Evolutionary conservation across 371 early-diverging fungal genomes (phyloP), one percentile per base, ranked within the genome.

Genomic region (Mucor ambiguus): DNA sequence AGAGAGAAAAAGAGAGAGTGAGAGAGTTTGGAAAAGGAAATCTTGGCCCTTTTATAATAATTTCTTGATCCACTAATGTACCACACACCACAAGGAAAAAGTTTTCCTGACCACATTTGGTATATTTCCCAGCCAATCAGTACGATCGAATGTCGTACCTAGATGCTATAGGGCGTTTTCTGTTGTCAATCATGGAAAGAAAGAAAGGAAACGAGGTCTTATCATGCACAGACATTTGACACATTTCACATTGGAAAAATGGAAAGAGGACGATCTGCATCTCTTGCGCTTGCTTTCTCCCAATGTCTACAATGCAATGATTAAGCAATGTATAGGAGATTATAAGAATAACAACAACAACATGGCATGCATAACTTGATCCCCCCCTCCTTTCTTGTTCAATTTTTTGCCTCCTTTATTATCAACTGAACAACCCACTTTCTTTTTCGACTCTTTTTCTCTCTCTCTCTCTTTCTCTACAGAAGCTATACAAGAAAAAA

Each of bases 151-250:
- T 28, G 52, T 52, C 14, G 52, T 52, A 52, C 41, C 59, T 43
- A 54, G 52, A 18, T 29, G 29, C n/a, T 28, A 55, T 22, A 18
- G 14, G 41, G 10, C 37, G 20, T 26, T 55, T 30, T 29, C 41
- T 32, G 41, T 55, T 63, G 57, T 56, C 63, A 63, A 63, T 62
- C 38, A 52, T 38, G 38, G 24, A 38, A 28, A 61, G 48, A 61
- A 26, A 5, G 24, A 41, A 43, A 60, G 44, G 30, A 28, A 43
- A 43, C 29, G 48, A 28, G 16, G 22, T 33, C n/a, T 35, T 6
- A 38, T 37, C 38, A 41, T 60, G 38, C 60, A 60, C 14, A 28
- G 41, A 43, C 32, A 22, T 38, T 32, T 30, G 28, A 60, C 30
- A n/a, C 56, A 32, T 29, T 56, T 43, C 49, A 30, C 24, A 28